Base-by-base conservation (phyloP, 2,329 filamentous ascomycete genomes). In the Alternaria alternata region DNA sequence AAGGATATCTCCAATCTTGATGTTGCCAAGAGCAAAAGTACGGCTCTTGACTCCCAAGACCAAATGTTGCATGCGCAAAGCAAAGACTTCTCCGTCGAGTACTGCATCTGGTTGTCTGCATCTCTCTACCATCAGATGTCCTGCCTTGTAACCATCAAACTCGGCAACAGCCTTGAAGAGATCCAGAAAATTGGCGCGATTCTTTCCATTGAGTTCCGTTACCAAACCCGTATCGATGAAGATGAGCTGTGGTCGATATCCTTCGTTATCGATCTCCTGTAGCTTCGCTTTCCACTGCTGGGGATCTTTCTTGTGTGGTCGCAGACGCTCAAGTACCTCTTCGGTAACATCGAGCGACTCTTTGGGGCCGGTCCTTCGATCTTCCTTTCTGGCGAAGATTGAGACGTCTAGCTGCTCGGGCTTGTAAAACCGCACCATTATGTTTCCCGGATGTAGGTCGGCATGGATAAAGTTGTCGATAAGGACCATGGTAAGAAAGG, bases 361-460 rank as follows among this genome's bases (percentile, higher is more conserved):
- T 39, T 85, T 74, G 7, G 76, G 74, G 2, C 75, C 73, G 18
- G 74, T 76, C 5, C 61, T 75, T 34, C 73, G 71, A 38, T 76
- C 65, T 52, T 75, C 72, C 59, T 74, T 73, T 9, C 69, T 78
- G 4, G 77, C 80, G 56, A 83, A 78, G 5, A 89, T 80, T 22
- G 84, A 82, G 1, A 96, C 81, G 49, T 90, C 87, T 0, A 94
- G 86, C 62, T 89, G 86, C 14, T 89, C 88, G 0, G 94, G 89
- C 72, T 94, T 89, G 80, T 98, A 97, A 82, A 99, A 99, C 64
- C 96, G 93, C 47, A 99, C 94, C 94, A 99, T 98, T 80, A 99
- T 98, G 77, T 99, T 99, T 26, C 95, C 95, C 0, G 95, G 95
- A 75, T 99, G 95, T 30, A 99, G 82, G 75, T 99, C 95, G 5